phyloP scores from a whole-genome alignment of 257 asterid genomes.

The Anisodus tanguticus region DNA sequence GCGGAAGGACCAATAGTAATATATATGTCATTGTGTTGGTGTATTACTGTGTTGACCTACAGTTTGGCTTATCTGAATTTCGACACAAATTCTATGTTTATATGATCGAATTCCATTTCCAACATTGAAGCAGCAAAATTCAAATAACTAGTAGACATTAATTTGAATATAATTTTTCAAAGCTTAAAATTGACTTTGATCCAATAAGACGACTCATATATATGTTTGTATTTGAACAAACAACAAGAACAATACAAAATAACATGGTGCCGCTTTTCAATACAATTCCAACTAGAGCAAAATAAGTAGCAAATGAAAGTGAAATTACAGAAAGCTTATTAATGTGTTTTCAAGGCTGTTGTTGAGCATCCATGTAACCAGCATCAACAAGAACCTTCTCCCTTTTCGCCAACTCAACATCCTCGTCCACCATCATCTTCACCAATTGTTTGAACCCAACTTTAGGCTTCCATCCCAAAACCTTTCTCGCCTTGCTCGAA shows the following conservation, averaged over 20 bases:
- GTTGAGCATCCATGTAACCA: slow-evolving; percentile 97
- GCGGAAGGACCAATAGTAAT: neutral
- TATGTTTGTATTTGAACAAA: neutral
- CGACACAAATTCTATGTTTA: neutral
- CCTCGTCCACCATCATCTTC: slow-evolving; percentile 98
- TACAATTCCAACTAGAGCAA: slow-evolving; percentile 17
- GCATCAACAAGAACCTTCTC: slow-evolving; percentile 98
- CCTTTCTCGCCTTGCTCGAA: slow-evolving; percentile 75
- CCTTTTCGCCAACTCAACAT: slow-evolving; percentile 86
- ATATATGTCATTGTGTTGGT: neutral
- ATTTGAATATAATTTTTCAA: no score
- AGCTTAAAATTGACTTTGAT: neutral
- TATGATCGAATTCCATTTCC: neutral
- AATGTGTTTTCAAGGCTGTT: slow-evolving; percentile 66
- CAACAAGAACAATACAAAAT: neutral
- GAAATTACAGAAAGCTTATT: neutral
- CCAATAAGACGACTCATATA: neutral
- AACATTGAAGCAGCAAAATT: slow-evolving; percentile 4
- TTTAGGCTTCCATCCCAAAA: slow-evolving; percentile 84
- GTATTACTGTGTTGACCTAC: neutral
- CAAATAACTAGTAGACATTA: neutral
- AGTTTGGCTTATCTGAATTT: neutral
- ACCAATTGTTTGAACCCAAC: slow-evolving; percentile 89
- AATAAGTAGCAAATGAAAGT: slow-evolving; percentile 11
- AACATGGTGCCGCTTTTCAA: neutral